Percentiles rank a stretch among this genome's conserved stretches.
These are phyloP conservation scores for Carpinus fangiana DNA, from an alignment of 306 rosid species.

Conservation along the genomic window DNA sequence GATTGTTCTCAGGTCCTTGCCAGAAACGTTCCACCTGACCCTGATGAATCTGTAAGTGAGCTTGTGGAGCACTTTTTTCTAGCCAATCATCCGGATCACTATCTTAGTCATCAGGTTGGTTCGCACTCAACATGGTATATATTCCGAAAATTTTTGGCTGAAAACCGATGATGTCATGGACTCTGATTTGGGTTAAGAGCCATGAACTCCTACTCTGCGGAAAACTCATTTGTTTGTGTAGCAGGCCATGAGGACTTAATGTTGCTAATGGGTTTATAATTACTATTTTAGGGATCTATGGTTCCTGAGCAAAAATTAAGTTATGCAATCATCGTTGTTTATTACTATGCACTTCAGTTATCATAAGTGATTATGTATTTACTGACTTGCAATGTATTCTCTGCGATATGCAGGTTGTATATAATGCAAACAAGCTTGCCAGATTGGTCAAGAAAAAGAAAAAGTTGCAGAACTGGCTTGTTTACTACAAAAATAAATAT, in stretches of 20 bases:
- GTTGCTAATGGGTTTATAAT: neutral
- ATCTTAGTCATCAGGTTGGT: constrained; percentile 96
- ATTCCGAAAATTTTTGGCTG: neutral
- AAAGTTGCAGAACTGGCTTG: constrained; percentile 82
- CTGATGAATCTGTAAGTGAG: constrained; percentile 88
- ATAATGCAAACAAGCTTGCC: constrained; percentile 73
- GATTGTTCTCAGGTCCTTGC: constrained; percentile 69
- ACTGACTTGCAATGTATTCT: neutral
- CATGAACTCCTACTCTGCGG: constrained; percentile 2
- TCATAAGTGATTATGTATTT: neutral
- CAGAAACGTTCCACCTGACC: constrained; percentile 83
- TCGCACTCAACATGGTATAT: constrained; percentile 4
- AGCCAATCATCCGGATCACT: constrained; percentile 90
- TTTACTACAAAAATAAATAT: constrained; percentile 71
- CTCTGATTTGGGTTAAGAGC: constrained; percentile 16
- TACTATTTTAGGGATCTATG: constrained; percentile 9
- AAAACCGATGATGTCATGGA: constrained; percentile 14
- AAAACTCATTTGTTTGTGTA: constrained; percentile 14
- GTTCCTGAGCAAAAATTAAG: neutral
- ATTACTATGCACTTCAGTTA: neutral
- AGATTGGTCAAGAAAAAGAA: constrained; percentile 82
- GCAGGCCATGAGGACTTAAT: constrained; percentile 8
- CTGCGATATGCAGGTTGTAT: constrained; percentile 62
- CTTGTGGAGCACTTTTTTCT: constrained; percentile 94
- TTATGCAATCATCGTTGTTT: neutral